Conservation (phyloP, 176 grass and related monocot species). For the Rhynchospora breviuscula region DNA sequence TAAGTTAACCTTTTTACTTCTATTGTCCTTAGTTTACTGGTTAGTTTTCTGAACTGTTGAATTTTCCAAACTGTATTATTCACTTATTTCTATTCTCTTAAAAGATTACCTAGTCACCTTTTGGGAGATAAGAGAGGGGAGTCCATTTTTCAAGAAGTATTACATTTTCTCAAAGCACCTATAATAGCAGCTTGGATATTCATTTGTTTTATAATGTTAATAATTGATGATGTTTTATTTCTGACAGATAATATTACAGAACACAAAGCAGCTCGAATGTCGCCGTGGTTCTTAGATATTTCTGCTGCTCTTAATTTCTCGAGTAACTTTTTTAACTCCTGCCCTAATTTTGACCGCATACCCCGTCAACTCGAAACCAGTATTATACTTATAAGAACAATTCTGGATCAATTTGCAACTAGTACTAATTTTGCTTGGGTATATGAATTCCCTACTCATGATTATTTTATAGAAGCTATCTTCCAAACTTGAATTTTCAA, state of each 20-base stretch:
- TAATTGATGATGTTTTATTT: not conserved
- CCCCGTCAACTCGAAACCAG: not conserved
- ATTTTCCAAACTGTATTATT: not conserved
- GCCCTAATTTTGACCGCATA: not conserved
- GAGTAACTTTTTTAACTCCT: not conserved
- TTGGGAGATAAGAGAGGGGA: not conserved
- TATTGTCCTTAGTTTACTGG: not conserved
- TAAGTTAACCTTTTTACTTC: not conserved
- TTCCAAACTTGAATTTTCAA: too few relatives aligned
- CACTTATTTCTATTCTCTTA: not conserved
- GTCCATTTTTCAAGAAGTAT: not conserved
- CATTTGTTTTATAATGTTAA: not conserved
- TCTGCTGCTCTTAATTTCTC: not conserved
- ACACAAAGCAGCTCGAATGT: slow-evolving; percentile 68
- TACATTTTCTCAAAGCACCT: not conserved
- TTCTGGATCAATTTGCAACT: not conserved
- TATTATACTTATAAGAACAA: not conserved
- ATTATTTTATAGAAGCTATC: not conserved
- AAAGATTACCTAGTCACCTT: not conserved
- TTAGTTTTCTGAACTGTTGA: not conserved
- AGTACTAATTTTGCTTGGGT: not conserved
- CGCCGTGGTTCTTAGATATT: slow-evolving; percentile 47
- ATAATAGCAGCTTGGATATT: not conserved
- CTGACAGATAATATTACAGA: slow-evolving; percentile 61
- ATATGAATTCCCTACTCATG: not conserved